These are phyloP conservation scores for Ustilago cynodontis DNA, from an alignment of 1,284 basidiomycete species.

Conservation along the genomic window DNA sequence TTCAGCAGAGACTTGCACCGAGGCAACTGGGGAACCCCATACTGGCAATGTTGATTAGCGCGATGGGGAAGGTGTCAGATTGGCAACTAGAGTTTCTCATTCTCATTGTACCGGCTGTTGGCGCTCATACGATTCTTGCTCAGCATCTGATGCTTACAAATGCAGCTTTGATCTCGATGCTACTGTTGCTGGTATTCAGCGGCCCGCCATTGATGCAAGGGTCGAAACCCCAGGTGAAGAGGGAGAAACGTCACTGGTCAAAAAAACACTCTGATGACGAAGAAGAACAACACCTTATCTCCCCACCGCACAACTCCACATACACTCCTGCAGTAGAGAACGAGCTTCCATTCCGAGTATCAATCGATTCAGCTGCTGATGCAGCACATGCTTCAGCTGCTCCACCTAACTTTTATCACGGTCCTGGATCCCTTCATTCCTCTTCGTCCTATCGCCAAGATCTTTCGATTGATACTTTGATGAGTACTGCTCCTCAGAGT, in stretches of 20 bases:
- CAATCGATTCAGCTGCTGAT: constrained; percentile 60
- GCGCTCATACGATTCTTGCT: constrained; percentile 83
- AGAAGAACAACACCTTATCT: constrained; percentile 20
- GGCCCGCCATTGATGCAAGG: constrained; percentile 7
- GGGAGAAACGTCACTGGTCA: constrained; percentile 50
- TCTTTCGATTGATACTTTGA: constrained; percentile 19
- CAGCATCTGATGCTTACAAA: constrained; percentile 75
- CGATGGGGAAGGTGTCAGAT: constrained; percentile 14
- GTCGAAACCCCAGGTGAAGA: neutral
- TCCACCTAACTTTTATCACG: constrained; percentile 46
- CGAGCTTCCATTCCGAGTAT: constrained; percentile 53
- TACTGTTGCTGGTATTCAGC: neutral
- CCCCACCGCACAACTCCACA: neutral
- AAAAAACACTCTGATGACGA: constrained; percentile 48
- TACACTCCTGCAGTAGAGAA: constrained; percentile 14
- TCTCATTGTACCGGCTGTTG: constrained; percentile 80
- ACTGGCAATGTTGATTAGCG: neutral
- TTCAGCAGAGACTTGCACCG: neutral
- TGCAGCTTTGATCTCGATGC: constrained; percentile 70
- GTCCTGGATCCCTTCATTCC: constrained; percentile 18
- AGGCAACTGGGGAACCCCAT: neutral
- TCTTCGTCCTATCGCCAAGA: constrained; percentile 15
- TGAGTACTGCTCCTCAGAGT: constrained; percentile 19
- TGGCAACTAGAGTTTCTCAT: constrained; percentile 75
- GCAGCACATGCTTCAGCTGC: constrained; percentile 50